Evolutionary conservation across 768 basidiomycete genomes (phyloP).

Genomic region (Leccinellum albellum): DNA sequence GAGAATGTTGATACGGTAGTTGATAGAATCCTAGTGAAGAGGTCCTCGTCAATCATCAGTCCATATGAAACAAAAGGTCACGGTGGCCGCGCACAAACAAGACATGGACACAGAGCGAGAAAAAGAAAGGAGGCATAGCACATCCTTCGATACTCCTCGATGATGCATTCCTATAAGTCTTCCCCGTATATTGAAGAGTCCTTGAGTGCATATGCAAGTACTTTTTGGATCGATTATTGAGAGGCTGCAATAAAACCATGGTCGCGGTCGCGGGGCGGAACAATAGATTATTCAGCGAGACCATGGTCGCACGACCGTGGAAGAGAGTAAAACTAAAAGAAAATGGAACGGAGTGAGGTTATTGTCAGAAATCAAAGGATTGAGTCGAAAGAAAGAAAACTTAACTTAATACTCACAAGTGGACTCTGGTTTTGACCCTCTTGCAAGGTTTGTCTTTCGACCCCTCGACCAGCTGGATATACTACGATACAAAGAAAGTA

Average conservation of each 20-base stretch:
- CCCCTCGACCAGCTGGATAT: not conserved
- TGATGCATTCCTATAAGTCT: constrained; percentile 89
- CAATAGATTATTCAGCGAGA: not conserved
- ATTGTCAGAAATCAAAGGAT: not conserved
- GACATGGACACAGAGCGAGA: not conserved
- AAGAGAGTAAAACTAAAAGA: not conserved
- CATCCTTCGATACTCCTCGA: constrained; percentile 90
- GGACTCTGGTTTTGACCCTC: not conserved
- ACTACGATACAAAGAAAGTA: too few relatives aligned
- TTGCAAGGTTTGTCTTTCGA: not conserved
- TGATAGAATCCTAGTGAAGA: constrained; percentile 65
- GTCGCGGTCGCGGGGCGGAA: too few relatives aligned
- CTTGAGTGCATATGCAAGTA: constrained; percentile 81
- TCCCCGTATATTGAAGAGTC: constrained; percentile 83
- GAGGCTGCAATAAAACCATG: too few relatives aligned
- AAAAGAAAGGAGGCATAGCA: not conserved
- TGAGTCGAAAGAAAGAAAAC: not conserved
- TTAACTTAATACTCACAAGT: not conserved
- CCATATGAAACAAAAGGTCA: too few relatives aligned
- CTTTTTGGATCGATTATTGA: constrained; percentile 59
- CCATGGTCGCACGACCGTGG: not conserved
- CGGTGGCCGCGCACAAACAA: too few relatives aligned
- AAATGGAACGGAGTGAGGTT: not conserved
- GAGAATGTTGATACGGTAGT: constrained; percentile 89
- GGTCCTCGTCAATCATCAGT: not conserved